phyloP scores from a whole-genome alignment of 805 yeast genomes.

The Kodamaea kaohsiungensis region DNA sequence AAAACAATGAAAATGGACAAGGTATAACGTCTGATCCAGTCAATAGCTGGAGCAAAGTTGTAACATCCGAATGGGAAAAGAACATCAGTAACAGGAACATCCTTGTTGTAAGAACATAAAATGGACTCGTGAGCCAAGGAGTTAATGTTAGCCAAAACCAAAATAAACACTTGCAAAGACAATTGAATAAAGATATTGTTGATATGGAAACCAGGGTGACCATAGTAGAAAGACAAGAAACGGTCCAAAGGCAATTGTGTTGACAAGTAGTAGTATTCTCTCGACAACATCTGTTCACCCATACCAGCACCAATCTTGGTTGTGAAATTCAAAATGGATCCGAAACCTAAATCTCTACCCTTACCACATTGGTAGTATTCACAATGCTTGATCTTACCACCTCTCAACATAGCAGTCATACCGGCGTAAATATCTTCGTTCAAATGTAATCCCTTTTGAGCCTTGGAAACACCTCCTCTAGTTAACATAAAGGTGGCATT shows the following conservation, averaged over 20 bases:
- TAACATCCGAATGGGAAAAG: constrained; percentile 70
- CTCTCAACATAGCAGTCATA: constrained; percentile 79
- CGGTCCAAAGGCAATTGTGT: constrained; percentile 80
- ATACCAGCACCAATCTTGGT: constrained; percentile 91
- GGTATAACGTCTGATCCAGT: constrained; percentile 81
- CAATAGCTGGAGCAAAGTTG: constrained; percentile 70
- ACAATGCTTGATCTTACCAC: constrained; percentile 86
- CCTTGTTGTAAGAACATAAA: constrained; percentile 64
- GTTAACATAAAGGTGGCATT: constrained; percentile 77
- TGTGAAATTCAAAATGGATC: constrained; percentile 81
- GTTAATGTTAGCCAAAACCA: constrained; percentile 69
- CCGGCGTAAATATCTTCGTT: constrained; percentile 91
- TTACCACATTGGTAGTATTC: constrained; percentile 90
- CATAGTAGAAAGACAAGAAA: constrained; percentile 80
- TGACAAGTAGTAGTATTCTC: constrained; percentile 81
- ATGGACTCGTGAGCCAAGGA: constrained; percentile 73
- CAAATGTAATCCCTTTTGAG: constrained; percentile 82
- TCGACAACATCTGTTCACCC: constrained; percentile 87
- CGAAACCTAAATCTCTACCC: constrained; percentile 87
- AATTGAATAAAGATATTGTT: constrained; percentile 77
- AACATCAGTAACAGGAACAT: constrained; percentile 67
- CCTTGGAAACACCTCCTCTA: constrained; percentile 86
- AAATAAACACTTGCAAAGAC: constrained; percentile 70
- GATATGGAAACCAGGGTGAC: constrained; percentile 85
- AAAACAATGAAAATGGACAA: constrained; percentile 80